Evolutionary conservation across 2,329 filamentous ascomycete genomes (phyloP).

Genomic region (Alternaria sp.): DNA sequence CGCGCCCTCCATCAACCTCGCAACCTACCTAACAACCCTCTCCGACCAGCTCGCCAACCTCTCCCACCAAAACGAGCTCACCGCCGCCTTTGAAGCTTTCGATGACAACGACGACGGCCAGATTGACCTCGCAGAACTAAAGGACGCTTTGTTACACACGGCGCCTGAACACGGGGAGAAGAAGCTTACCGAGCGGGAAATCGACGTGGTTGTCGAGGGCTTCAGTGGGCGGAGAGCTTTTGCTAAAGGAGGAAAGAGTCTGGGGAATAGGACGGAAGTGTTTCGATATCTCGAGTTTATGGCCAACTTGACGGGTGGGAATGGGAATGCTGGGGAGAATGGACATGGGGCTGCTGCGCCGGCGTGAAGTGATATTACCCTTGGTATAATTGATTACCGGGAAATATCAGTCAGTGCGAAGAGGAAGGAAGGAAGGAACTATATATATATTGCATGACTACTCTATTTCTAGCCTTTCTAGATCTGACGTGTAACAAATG

Average conservation of each 20-base stretch:
- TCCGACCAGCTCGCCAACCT: constrained; percentile 76
- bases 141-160: constrained; percentile 83
- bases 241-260: constrained; percentile 64
- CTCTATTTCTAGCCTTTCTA: neutral
- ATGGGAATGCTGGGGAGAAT: constrained; percentile 36
- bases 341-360: constrained; percentile 7
- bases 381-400: too few species aligned
- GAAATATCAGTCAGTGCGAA: too few species aligned
- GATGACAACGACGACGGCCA: constrained; percentile 96
- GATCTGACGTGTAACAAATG: neutral
- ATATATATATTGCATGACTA: neutral
- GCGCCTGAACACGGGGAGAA: constrained; percentile 67
- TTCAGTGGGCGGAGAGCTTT: constrained; percentile 88
- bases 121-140: constrained; percentile 81
- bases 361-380: too few species aligned
- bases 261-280: constrained; percentile 74
- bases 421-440: neutral
- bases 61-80: constrained; percentile 79
- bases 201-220: constrained; percentile 85
- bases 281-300: constrained; percentile 97
- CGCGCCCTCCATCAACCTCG: constrained; percentile 77
- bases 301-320: constrained; percentile 55
- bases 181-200: constrained; percentile 62
- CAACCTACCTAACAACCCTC: constrained; percentile 83
- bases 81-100: constrained; percentile 92